Evolutionary conservation across 345 rosid species (phyloP).

Genomic region (Geranium brycei): DNA sequence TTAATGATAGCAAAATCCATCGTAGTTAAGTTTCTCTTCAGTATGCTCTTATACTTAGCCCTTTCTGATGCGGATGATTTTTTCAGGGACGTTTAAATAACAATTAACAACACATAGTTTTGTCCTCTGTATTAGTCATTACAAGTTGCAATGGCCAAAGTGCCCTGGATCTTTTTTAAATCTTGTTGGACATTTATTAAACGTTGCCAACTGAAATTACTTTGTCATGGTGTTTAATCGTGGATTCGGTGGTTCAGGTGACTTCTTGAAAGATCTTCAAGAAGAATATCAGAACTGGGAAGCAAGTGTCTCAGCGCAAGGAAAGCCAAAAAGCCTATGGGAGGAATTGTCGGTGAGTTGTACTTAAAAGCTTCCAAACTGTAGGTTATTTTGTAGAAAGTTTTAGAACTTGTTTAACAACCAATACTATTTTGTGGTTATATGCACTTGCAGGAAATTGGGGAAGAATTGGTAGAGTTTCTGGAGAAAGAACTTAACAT

Average conservation of each 20-base stretch:
- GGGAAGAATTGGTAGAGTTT: constrained; percentile 91
- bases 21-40: constrained; percentile 2
- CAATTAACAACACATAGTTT: constrained; percentile 78
- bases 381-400: too few relatives aligned
- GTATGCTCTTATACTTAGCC: constrained; percentile 40
- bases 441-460: constrained; percentile 43
- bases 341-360: constrained; percentile 71
- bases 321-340: constrained; percentile 90
- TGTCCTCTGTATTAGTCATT: constrained; percentile 21
- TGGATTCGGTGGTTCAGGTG: constrained; percentile 37
- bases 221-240: constrained; percentile 1
- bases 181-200: constrained; percentile 7
- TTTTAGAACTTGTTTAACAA: too few relatives aligned
- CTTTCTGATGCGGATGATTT: constrained; percentile 87
- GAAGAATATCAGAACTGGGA: constrained; percentile 88
- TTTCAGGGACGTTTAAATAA: constrained; percentile 76
- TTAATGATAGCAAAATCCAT: neutral
- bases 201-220: neutral
- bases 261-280: constrained; percentile 83
- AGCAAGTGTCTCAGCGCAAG: constrained; percentile 55
- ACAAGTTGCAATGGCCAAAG: constrained; percentile 2
- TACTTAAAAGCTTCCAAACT: too few relatives aligned
- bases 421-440: neutral
- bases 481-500: constrained; percentile 80
- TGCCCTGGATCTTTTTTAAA: constrained; percentile 4